Base-by-base conservation (phyloP, 495 filamentous ascomycete genomes). In the Lindgomyces ingoldianus region DNA sequence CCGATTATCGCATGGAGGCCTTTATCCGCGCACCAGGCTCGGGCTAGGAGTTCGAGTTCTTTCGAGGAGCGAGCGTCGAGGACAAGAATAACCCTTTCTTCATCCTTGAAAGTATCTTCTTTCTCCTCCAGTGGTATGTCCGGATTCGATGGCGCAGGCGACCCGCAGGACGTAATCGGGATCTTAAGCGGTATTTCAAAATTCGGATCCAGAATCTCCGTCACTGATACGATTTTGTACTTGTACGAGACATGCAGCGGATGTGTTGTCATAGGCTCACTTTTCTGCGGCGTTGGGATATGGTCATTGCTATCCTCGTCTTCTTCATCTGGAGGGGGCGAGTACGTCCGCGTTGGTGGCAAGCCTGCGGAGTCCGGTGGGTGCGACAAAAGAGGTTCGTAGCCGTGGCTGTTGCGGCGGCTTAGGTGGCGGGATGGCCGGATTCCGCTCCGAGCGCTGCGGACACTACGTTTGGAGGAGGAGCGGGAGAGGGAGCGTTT, bases 21-120 rank as follows among this genome's bases (percentile, higher is more conserved):
- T 29, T 62, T 65, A 54, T 72, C 58, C 33, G 73, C 72, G 45
- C 73, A 76, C 74, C 74, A 76, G 3, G 74, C 72, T 10, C 74
- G 56, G 11, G 72, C 74, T 44, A 76, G 49, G 19, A 75, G 53
- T 56, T 73, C 72, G 18, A 75, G 45, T 41, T 66, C 71, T n/a
- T 54, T 51, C 3, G 50, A 27, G 1, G 68, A 70, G 18, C 74
- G 62, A 21, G 73, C 70, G 51, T 76, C 74, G 10, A 76, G 62
- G 18, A 76, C 65, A 0, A 74, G 48, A 16, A 74, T 64, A 18
- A 58, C 27, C 2, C 22, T 65, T 10, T 52, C 19, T 1, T 60
- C 63, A 1, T 60, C 54, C 8, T 30, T 26, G 14, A n/a, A 24
- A 4, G 48, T n/a, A 26, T 16, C 25, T 25, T 33, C 27, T 10